Evolutionary conservation across 1,284 basidiomycete genomes (phyloP).

Genomic region (Phylloboletellus chloephorus): DNA sequence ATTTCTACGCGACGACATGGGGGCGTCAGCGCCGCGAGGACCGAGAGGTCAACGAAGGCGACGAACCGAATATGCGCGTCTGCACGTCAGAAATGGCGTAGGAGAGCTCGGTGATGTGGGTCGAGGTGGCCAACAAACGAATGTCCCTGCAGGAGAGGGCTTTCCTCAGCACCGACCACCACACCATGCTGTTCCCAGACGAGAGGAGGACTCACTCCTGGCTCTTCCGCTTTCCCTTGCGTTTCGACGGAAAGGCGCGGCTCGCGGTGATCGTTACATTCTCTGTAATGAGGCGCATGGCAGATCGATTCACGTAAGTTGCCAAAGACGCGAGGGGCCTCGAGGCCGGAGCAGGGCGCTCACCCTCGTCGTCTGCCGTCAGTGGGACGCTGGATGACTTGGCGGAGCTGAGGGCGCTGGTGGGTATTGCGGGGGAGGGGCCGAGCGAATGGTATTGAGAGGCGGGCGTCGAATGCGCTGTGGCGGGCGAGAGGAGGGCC

Average conservation of each 20-base stretch:
- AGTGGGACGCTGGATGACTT: conserved; percentile 48
- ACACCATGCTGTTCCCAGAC: conserved; percentile 19
- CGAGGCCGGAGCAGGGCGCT: conserved; percentile 22
- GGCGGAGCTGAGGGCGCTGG: conserved; percentile 37
- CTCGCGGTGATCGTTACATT: conserved; percentile 61
- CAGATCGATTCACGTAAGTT: conserved; percentile 33
- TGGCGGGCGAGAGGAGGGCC: conserved; percentile 25
- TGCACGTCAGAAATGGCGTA: conserved; percentile 81
- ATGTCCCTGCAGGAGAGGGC: conserved; percentile 50
- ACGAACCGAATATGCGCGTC: conserved; percentile 76
- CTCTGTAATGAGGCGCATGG: conserved; percentile 41
- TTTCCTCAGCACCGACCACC: conserved; percentile 28
- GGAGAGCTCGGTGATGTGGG: conserved; percentile 76
- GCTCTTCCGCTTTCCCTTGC: conserved; percentile 49
- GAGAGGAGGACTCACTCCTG: conserved; percentile 44
- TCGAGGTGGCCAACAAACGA: conserved; percentile 69
- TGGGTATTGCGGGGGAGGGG: conserved; percentile 35
- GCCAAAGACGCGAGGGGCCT: conserved; percentile 25
- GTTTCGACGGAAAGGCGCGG: conserved; percentile 38
- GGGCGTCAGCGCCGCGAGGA: conserved; percentile 11
- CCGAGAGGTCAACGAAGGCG: conserved; percentile 3
- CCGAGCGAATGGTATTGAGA: conserved; percentile 34
- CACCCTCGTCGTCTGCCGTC: conserved; percentile 56
- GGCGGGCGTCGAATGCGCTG: conserved; percentile 28
- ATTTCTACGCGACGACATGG: conserved; percentile 50